A percentile compares a stretch with the other conserved stretches of the same genome.
These are phyloP conservation scores for Ampelomyces quisqualis DNA, from an alignment of 2,329 filamentous ascomycete species.

Conservation along the genomic window DNA sequence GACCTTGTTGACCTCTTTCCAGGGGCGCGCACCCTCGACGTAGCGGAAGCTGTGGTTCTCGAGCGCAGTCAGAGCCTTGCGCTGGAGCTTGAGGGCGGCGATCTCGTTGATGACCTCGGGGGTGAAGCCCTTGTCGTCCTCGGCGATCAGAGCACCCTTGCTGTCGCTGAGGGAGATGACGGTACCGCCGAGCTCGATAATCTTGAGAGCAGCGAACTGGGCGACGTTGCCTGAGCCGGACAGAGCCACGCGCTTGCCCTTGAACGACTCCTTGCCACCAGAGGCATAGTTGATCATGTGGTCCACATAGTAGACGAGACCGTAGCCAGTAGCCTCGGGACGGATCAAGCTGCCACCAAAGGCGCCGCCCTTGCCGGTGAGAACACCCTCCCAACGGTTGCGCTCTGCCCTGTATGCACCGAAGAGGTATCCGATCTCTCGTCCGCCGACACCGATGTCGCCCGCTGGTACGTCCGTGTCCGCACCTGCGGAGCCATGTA, in stretches of 20 bases:
- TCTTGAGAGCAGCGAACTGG: slow-evolving; percentile 94
- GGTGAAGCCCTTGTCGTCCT: slow-evolving; percentile 69
- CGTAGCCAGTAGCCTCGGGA: slow-evolving; percentile 95
- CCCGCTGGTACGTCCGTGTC: slow-evolving; percentile 96
- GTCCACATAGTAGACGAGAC: slow-evolving; percentile 72
- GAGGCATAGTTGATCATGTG: slow-evolving; percentile 71
- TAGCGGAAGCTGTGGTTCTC: slow-evolving; percentile 75
- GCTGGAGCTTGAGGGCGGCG: slow-evolving; percentile 80
- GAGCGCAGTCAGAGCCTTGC: slow-evolving; percentile 77
- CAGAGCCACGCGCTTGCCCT: slow-evolving; percentile 90
- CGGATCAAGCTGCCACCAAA: slow-evolving; percentile 95
- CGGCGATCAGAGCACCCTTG: slow-evolving; percentile 78
- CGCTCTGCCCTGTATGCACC: slow-evolving; percentile 85
- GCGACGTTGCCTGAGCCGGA: slow-evolving; percentile 98
- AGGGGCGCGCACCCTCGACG: slow-evolving; percentile 82
- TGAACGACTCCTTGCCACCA: slow-evolving; percentile 75
- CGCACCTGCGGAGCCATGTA: slow-evolving; percentile 54
- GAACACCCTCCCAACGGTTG: slow-evolving; percentile 92
- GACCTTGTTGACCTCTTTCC: slow-evolving; percentile 84
- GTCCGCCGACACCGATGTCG: slow-evolving; percentile 89
- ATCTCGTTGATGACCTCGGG: slow-evolving; percentile 78
- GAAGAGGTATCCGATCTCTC: slow-evolving; percentile 94
- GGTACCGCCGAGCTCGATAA: slow-evolving; percentile 89
- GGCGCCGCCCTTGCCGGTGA: slow-evolving; percentile 90
- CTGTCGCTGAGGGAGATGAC: slow-evolving; percentile 94